Percentiles rank a stretch among this genome's conserved stretches.
These are phyloP conservation scores for Fusarium globosum DNA, from an alignment of 2,329 filamentous ascomycete species.

Conservation along the genomic window DNA sequence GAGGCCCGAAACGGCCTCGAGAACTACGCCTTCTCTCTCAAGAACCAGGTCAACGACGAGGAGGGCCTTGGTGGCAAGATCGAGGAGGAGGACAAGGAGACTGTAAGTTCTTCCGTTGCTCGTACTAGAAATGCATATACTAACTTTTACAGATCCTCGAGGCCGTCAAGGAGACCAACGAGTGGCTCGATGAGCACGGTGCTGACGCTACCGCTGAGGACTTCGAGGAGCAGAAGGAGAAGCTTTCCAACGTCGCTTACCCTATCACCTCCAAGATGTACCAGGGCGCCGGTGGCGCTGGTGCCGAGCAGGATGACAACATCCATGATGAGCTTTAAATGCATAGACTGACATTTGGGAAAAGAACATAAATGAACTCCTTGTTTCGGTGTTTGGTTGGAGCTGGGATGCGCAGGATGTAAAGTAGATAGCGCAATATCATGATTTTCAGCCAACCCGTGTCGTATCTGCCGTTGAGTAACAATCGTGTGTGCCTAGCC, in stretches of 20 bases:
- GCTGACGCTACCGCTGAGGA: conserved; percentile 88
- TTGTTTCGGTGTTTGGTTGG: conserved; percentile 47
- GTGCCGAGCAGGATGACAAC: conserved; percentile 73
- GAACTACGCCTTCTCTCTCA: conserved; percentile 99
- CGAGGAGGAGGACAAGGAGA: conserved; percentile 97
- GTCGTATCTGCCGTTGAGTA: neutral
- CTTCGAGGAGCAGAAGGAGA: conserved; percentile 99
- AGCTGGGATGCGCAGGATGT: conserved; percentile 43
- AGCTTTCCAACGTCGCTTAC: conserved; percentile 95
- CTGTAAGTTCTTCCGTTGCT: conserved; percentile 65
- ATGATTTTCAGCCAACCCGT: conserved; percentile 33
- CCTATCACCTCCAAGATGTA: conserved; percentile 99
- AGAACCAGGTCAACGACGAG: conserved; percentile 98
- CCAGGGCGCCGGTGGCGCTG: conserved; percentile 66
- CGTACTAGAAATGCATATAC: conserved; percentile 21
- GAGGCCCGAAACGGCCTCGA: conserved; percentile 96
- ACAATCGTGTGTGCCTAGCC: neutral
- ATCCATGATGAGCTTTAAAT: conserved; percentile 84
- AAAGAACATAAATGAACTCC: conserved; percentile 45
- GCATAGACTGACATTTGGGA: conserved; percentile 48
- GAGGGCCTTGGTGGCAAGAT: conserved; percentile 99
- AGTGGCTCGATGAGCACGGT: conserved; percentile 97
- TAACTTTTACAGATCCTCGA: conserved; percentile 77
- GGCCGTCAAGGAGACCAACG: conserved; percentile 94
- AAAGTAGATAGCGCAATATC: conserved; percentile 49